A percentile compares a stretch with the other conserved stretches of the same genome.
Conservation (phyloP, 441 rosid genomes). For the Oxalis stricta region DNA sequence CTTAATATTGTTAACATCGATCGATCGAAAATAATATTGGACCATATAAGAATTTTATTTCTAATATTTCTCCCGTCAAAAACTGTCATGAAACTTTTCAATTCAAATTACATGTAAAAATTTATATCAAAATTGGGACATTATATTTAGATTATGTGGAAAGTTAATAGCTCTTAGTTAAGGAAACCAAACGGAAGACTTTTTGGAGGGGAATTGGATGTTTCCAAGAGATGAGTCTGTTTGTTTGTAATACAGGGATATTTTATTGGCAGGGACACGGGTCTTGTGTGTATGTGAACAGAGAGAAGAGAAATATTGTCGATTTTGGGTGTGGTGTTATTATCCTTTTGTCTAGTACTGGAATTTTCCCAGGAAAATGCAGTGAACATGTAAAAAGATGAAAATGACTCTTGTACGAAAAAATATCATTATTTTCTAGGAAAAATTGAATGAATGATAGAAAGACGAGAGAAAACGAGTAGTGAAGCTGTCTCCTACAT, state of each 20-base stretch:
- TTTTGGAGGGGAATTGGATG: neutral
- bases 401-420: slow-evolving; percentile 5
- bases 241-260: slow-evolving; percentile 7
- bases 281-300: neutral
- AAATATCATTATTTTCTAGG: neutral
- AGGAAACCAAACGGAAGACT: too few species aligned
- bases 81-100: too few species aligned
- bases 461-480: neutral
- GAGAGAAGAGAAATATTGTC: slow-evolving; percentile 11
- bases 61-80: too few species aligned
- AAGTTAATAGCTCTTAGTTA: neutral
- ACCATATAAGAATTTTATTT: too few species aligned
- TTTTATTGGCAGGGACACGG: slow-evolving; percentile 10
- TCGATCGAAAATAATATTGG: too few species aligned
- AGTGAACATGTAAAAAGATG: slow-evolving; percentile 1
- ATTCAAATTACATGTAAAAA: too few species aligned
- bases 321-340: slow-evolving; percentile 15
- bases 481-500: slow-evolving; percentile 20
- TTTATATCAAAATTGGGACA: neutral
- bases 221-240: slow-evolving; percentile 4
- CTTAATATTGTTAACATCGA: too few species aligned
- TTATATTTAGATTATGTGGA: neutral
- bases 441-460: too few species aligned
- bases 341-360: slow-evolving; percentile 10
- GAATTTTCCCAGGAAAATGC: slow-evolving; percentile 11